Evolutionary conservation across 306 rosid genomes (phyloP).

Genomic region (Ziziphus jujuba): DNA sequence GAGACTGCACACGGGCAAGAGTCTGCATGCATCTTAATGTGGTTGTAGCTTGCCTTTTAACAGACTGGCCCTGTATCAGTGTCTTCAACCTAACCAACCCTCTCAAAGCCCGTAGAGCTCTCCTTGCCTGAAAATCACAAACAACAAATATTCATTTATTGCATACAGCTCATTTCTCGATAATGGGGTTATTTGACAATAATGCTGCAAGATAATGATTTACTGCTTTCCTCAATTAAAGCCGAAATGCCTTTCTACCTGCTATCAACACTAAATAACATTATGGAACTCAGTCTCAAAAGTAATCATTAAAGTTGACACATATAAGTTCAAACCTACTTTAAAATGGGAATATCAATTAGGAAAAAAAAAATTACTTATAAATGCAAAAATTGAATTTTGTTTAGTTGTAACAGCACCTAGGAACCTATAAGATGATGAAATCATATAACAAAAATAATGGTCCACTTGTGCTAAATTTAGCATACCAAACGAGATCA

Average conservation of each 20-base stretch:
- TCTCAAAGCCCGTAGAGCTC: conserved; percentile 65
- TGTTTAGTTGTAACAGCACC: conserved; percentile 9
- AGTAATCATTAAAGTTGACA: neutral
- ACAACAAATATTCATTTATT: conserved; percentile 2
- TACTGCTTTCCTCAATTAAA: conserved; percentile 6
- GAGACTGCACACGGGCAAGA: conserved; percentile 70
- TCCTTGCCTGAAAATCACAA: conserved; percentile 63
- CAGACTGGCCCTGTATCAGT: conserved; percentile 70
- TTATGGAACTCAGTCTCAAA: conserved; percentile 2
- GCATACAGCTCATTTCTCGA: neutral
- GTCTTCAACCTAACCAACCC: conserved; percentile 83
- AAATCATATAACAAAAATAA: no score
- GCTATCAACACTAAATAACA: conserved; percentile 7
- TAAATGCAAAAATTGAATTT: neutral
- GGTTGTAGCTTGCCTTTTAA: conserved; percentile 74
- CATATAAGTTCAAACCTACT: neutral
- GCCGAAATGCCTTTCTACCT: conserved; percentile 10
- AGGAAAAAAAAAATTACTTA: neutral
- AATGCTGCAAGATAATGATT: neutral
- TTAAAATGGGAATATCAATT: neutral
- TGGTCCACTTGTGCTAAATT: no score
- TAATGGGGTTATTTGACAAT: neutral
- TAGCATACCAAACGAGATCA: no score
- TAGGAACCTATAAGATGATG: neutral
- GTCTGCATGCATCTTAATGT: conserved; percentile 93